phyloP scores from a whole-genome alignment of 129 eudicot species.

The Flaveria ramosissima region DNA sequence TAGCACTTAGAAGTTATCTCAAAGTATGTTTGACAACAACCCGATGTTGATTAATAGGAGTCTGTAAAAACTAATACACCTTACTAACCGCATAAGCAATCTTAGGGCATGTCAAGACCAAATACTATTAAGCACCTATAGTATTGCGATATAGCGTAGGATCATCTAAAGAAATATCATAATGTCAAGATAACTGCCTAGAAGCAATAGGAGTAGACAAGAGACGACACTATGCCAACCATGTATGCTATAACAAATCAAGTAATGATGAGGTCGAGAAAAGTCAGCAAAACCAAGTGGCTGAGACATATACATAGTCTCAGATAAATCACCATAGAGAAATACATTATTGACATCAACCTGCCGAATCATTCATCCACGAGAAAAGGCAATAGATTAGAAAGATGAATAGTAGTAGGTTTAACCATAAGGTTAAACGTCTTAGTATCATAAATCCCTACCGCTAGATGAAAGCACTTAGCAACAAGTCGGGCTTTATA shows the following conservation, averaged over 20 bases:
- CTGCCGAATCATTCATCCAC: neutral
- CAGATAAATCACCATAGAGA: neutral
- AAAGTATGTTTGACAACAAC: too few species aligned
- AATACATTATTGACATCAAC: neutral
- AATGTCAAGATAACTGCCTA: neutral
- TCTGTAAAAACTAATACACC: too few species aligned
- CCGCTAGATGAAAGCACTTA: neutral
- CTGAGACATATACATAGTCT: too few species aligned
- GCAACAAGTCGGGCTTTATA: too few species aligned
- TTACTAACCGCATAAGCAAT: neutral
- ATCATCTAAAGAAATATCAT: neutral
- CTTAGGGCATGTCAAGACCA: neutral
- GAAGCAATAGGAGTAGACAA: neutral
- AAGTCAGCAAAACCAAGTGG: neutral
- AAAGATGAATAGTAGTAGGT: neutral
- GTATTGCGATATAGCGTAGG: too few species aligned
- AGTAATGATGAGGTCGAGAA: neutral
- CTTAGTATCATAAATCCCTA: neutral
- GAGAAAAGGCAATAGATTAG: neutral
- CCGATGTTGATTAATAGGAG: too few species aligned
- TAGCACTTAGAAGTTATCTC: neutral
- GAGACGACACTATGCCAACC: neutral
- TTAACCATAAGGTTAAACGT: neutral
- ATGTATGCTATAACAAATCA: neutral
- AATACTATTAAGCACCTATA: too few species aligned